phyloP scores from a whole-genome alignment of 306 rosid genomes.

The Rosa multiflora region DNA sequence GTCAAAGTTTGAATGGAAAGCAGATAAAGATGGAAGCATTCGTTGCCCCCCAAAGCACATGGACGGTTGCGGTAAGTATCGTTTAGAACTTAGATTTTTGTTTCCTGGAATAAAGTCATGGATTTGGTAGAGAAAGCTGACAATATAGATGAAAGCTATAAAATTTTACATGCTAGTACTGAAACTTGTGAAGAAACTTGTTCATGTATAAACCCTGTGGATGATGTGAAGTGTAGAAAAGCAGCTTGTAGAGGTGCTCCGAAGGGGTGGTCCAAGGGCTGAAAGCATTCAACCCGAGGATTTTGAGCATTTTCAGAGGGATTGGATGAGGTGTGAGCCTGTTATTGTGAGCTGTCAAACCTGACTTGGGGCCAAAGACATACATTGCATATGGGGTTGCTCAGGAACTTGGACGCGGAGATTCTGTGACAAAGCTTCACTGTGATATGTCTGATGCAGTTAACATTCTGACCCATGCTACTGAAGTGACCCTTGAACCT shows the following conservation, averaged over 20 bases:
- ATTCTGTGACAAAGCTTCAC: constrained; percentile 51
- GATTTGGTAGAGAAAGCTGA: constrained; percentile 57
- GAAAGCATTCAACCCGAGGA: constrained; percentile 36
- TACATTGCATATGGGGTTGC: constrained; percentile 85
- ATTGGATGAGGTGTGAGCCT: constrained; percentile 87
- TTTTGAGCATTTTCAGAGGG: constrained; percentile 70
- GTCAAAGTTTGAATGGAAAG: constrained; percentile 38
- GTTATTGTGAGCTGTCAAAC: constrained; percentile 71
- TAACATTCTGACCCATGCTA: constrained; percentile 67
- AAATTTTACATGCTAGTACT: constrained; percentile 23
- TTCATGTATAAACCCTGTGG: constrained; percentile 39
- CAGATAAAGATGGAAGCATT: constrained; percentile 59
- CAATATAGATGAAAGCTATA: constrained; percentile 34
- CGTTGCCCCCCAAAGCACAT: constrained; percentile 51
- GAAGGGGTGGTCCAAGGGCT: constrained; percentile 44
- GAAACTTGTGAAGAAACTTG: constrained; percentile 33
- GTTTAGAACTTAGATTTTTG: constrained; percentile 57
- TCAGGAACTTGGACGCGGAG: constrained; percentile 83
- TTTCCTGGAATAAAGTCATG: constrained; percentile 32
- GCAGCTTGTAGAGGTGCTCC: constrained; percentile 68
- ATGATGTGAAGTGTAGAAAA: constrained; percentile 35
- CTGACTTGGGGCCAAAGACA: constrained; percentile 91
- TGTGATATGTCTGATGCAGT: constrained; percentile 30
- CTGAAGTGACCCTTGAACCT: constrained; percentile 35
- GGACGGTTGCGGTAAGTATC: constrained; percentile 35